Conservation (phyloP, 768 basidiomycete species). For the Phylloporus arenicola region DNA sequence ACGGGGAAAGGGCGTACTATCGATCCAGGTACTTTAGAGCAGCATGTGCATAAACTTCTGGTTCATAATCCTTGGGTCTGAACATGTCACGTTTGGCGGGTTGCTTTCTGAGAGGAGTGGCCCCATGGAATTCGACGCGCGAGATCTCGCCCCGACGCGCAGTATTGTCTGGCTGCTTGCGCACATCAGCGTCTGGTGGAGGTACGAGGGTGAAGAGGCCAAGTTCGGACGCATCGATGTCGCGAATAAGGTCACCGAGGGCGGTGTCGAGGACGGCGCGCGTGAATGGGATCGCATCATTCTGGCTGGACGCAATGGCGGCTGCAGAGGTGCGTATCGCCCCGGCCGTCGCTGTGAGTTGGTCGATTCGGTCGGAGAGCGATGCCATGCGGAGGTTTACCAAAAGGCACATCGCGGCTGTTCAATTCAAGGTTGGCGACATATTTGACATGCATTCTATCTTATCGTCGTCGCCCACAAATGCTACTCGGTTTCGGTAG, state of each 20-base stretch:
- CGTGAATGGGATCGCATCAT: conserved; percentile 44
- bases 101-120: conserved; percentile 60
- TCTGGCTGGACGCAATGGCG: conserved; percentile 23
- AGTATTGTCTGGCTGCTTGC: conserved; percentile 24
- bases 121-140: conserved; percentile 62
- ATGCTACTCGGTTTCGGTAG: conserved; percentile 23
- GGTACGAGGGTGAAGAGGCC: conserved; percentile 65
- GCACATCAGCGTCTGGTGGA: conserved; percentile 29
- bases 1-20: conserved; percentile 49
- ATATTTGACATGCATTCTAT: conserved; percentile 4
- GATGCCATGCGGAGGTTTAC: conserved; percentile 39
- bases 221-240: conserved; percentile 70
- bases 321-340: conserved; percentile 45
- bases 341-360: conserved; percentile 48
- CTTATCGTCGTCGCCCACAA: conserved; percentile 2
- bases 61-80: conserved; percentile 46
- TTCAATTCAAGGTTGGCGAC: conserved; percentile 20
- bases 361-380: conserved; percentile 65
- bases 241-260: conserved; percentile 75
- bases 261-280: conserved; percentile 56
- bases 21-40: conserved; percentile 72
- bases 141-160: conserved; percentile 42
- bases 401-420: conserved; percentile 3
- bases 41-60: conserved; percentile 71
- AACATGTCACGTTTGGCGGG: conserved; percentile 33